These are phyloP conservation scores for Penicillium paxilli DNA, from an alignment of 495 filamentous ascomycete species.

Conservation along the genomic window DNA sequence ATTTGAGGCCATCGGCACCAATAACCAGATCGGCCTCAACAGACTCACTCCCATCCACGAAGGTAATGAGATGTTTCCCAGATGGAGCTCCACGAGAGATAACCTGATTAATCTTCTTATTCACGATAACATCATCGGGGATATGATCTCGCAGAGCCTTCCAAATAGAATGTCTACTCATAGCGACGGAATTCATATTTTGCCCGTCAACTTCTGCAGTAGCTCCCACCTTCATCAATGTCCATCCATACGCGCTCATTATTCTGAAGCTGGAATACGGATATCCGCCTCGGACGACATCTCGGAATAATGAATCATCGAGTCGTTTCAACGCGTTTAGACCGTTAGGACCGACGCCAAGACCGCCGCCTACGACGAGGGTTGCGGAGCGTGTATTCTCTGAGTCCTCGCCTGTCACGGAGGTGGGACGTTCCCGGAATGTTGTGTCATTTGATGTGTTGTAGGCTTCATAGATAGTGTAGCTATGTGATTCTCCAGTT, in stretches of 20 bases:
- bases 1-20: slow-evolving; percentile 21
- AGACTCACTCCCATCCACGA: slow-evolving; percentile 5
- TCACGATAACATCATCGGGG: slow-evolving; percentile 2
- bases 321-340: slow-evolving; percentile 45
- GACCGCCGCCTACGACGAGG: slow-evolving; percentile 47
- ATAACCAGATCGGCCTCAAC: slow-evolving; percentile 8
- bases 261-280: slow-evolving; percentile 31
- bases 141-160: slow-evolving; percentile 6
- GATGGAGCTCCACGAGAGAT: background rate
- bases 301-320: slow-evolving; percentile 32
- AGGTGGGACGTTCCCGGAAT: slow-evolving; percentile 12
- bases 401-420: slow-evolving; percentile 1
- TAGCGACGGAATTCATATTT: slow-evolving; percentile 7
- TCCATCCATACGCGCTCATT: slow-evolving; percentile 23
- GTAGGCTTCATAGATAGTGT: slow-evolving; percentile 40
- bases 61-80: slow-evolving; percentile 6
- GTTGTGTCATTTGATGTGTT: slow-evolving; percentile 25
- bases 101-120: slow-evolving; percentile 3
- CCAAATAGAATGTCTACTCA: slow-evolving; percentile 11
- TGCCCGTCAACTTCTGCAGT: slow-evolving; percentile 20
- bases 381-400: slow-evolving; percentile 26
- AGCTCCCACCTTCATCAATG: slow-evolving; percentile 7
- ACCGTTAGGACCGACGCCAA: slow-evolving; percentile 52
- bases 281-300: slow-evolving; percentile 38
- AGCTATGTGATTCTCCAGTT: slow-evolving; percentile 28